Conservation (phyloP, 108 stramenopile genomes). For the Nitzschia inconspicua region DNA sequence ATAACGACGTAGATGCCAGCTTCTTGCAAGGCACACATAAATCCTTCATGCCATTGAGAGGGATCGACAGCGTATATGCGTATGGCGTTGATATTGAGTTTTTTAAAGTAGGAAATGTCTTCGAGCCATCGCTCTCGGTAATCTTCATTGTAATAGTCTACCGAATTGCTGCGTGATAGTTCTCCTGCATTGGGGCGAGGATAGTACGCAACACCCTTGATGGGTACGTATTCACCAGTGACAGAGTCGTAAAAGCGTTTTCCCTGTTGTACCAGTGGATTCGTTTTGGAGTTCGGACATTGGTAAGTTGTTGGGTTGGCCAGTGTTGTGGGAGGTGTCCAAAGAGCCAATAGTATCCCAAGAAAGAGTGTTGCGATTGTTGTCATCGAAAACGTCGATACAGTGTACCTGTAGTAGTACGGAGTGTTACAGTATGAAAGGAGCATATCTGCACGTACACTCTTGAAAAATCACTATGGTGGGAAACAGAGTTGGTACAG, state of each 20-base stretch:
- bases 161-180: slow-evolving; percentile 12
- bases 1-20: slow-evolving; percentile 48
- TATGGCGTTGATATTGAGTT: slow-evolving; percentile 42
- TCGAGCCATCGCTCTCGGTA: slow-evolving; percentile 32
- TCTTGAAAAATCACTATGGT: too few species aligned
- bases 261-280: slow-evolving; percentile 18
- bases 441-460: too few species aligned
- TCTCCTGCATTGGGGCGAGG: slow-evolving; percentile 43
- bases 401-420: too few species aligned
- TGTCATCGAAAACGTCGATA: too few species aligned
- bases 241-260: slow-evolving; percentile 39
- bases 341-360: too few species aligned
- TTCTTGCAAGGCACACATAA: slow-evolving; percentile 44
- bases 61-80: slow-evolving; percentile 44
- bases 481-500: too few species aligned
- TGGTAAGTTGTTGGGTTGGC: too few species aligned
- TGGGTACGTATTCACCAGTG: slow-evolving; percentile 30
- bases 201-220: slow-evolving; percentile 49
- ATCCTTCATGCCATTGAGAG: slow-evolving; percentile 31
- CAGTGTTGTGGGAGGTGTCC: too few species aligned
- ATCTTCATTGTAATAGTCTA: slow-evolving; percentile 43
- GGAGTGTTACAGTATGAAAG: too few species aligned
- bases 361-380: too few species aligned
- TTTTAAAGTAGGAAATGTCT: slow-evolving; percentile 33
- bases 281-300: neutral